Percentiles rank a stretch among this genome's conserved stretches.
These are phyloP conservation scores for Musa acuminata DNA, from an alignment of 176 grass and related monocot species.

Conservation along the genomic window DNA sequence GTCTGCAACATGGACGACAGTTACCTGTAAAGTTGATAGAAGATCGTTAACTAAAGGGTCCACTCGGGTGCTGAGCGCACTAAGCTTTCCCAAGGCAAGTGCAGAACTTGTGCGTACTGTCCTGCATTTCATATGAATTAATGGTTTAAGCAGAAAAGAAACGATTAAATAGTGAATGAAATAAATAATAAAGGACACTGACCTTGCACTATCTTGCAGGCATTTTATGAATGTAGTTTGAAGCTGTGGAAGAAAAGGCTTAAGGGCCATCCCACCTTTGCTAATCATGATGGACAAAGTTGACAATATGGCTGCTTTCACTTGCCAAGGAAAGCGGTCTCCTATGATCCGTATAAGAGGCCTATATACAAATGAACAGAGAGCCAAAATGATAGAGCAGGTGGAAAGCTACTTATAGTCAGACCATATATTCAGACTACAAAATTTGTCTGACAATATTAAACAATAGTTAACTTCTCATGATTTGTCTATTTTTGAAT, in stretches of 20 bases:
- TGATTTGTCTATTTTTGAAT: background rate
- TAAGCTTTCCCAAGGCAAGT: conserved; percentile 86
- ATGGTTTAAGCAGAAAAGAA: conserved; percentile 4
- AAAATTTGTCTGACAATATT: background rate
- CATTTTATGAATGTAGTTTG: conserved; percentile 95
- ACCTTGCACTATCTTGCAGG: conserved; percentile 79
- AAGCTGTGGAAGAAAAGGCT: conserved; percentile 95
- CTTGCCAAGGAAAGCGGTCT: conserved; percentile 97
- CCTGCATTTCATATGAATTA: conserved; percentile 30
- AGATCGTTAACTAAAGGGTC: conserved; percentile 87
- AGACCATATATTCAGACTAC: background rate
- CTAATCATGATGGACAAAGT: conserved; percentile 86
- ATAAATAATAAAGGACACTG: conserved; percentile 15
- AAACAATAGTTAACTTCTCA: too few species aligned
- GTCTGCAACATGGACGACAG: background rate
- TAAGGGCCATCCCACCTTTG: conserved; percentile 94
- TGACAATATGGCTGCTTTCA: conserved; percentile 90
- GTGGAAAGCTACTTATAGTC: background rate
- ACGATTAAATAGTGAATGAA: conserved; percentile 4
- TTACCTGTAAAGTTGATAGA: conserved; percentile 79
- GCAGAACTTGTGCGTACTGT: conserved; percentile 78
- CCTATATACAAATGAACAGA: conserved; percentile 32
- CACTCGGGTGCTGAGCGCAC: conserved; percentile 79
- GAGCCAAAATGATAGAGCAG: background rate
- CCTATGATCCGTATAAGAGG: conserved; percentile 93